Base-by-base conservation (phyloP, 805 yeast species). In the Ogataea populi-albae region DNA sequence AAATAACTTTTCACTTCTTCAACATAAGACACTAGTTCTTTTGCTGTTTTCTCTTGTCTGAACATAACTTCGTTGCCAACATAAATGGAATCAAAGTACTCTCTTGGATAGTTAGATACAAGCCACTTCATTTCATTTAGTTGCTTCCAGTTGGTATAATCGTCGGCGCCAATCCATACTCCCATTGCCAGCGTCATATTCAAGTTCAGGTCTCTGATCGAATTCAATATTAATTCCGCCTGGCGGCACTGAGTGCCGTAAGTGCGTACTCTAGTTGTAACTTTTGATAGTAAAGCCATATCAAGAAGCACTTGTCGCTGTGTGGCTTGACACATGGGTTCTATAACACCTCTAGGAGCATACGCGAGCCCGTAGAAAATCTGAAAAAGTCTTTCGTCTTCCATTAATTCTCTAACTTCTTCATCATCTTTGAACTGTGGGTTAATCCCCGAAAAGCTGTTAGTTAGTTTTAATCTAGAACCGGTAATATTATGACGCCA, bases 211-310 rank as follows among this genome's bases (percentile, higher is more conserved):
- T 65, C 66, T 25, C 60, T 52, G 8, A 83, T 73, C 0, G 86
- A 72, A 8, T 72, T 71, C 29, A 82, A 55, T 9, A 79, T 70
- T 23, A 58, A 54, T 9, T 66, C 70, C 0, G 72, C 69, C 50
- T 80, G 86, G 23, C 68, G 54, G 45, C 88, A 81, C 43, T 77
- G 82, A 35, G 78, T 71, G 0, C 85, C 82, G 44, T 75, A 77
- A 1, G 75, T 67, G 45, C 81, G 63, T 7, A 83, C 54, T 41
- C 77, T 70, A 0, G 69, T 66, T 0, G 89, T 81, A 0, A 81
- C 66, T 19, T 67, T 74, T 0, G 87, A 76, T 6, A 83, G 44
- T 8, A 71, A 50, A 0, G 79, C 77, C 17, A 82, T 46, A 45
- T 83, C 89, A 15, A 72, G 55, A 29, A 76, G 43, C 0, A 79